These are phyloP conservation scores for Salisapilia sapeloensis DNA, from an alignment of 352 stramenopile species.

Conservation along the genomic window DNA sequence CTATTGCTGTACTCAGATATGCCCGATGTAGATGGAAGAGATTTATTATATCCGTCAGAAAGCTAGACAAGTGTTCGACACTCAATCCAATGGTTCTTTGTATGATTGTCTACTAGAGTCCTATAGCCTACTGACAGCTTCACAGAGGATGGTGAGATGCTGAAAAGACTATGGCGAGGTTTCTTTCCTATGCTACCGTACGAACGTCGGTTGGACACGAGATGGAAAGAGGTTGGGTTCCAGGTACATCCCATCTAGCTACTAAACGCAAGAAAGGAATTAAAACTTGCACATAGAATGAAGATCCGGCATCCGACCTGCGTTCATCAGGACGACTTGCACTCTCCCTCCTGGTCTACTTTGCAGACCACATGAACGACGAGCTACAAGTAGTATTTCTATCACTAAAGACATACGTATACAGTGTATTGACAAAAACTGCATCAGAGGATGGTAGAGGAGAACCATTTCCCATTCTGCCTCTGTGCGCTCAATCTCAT, in stretches of 20 bases:
- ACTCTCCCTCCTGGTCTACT: conserved; percentile 48
- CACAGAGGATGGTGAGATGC: conserved; percentile 39
- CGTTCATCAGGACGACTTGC: conserved; percentile 35
- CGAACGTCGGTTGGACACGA: conserved; percentile 38
- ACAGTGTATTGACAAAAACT: conserved; percentile 1
- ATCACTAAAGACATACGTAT: neutral
- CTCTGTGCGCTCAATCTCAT: conserved; percentile 43
- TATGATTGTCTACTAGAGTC: conserved; percentile 3
- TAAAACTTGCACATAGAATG: conserved; percentile 13
- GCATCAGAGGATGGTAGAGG: conserved; percentile 32
- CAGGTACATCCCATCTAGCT: conserved; percentile 33
- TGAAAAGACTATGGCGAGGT: conserved; percentile 43
- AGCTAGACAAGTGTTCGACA: conserved; percentile 37
- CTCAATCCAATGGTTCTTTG: conserved; percentile 4
- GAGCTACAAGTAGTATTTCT: conserved; percentile 31
- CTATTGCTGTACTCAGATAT: neutral
- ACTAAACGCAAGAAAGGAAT: too few species aligned
- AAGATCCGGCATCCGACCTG: conserved; percentile 41
- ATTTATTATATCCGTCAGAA: conserved; percentile 40
- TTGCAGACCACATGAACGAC: conserved; percentile 45
- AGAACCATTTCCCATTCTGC: conserved; percentile 57
- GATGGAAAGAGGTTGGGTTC: conserved; percentile 48
- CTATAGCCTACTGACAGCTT: neutral
- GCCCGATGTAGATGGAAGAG: conserved; percentile 20
- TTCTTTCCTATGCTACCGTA: conserved; percentile 46